Base-by-base conservation (phyloP, 331 rosid species). In the Telfairia occidentalis region DNA sequence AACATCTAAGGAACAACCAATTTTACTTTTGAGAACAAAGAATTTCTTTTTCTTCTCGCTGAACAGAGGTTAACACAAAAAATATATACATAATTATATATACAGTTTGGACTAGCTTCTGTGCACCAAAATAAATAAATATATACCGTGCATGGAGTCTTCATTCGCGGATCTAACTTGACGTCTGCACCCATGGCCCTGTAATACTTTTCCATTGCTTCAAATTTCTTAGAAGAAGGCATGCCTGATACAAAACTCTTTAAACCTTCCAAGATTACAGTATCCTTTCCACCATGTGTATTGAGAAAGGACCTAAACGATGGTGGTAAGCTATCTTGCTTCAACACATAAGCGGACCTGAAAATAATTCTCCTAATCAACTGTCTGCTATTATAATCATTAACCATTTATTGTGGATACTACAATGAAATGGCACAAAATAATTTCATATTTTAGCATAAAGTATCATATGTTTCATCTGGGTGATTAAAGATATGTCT, bases 291-390 rank as follows among this genome's bases (percentile, higher is more conserved):
- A 73, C 99, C 97, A 65, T 95, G 97, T 65, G 81, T 89, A 78
- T 87, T 90, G 83, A 95, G 99, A 86, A 95, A 95, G 42, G 97
- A 95, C 77, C 89, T 95, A 76, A 92, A 95, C 26, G 97, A 89
- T 54, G 88, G 87, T 38, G 97, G 96, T 77, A 95, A 88, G 82
- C 99, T 95, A 18, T 90, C 97, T 87, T 90, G 99, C 89, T 87
- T 89, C 82, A 95, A 73, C 82, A 95, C 87, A 86, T 90, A 95
- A 78, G 97, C 96, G 71, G 97, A 95, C 90, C 97, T 95, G 96
- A 73, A 81, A 80, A 40, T 75, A 63, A 75, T 70, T 80, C 11
- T 58, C 35, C 50, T 42, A 58, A 18, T 46, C 48, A 46, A 48
- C 42, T 46, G 10, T 13, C 28, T 46, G 43, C 9, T 48, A 24